A percentile compares a stretch with the other conserved stretches of the same genome.
Conservation (phyloP, 805 yeast genomes). For the Huiozyma sinensis region DNA sequence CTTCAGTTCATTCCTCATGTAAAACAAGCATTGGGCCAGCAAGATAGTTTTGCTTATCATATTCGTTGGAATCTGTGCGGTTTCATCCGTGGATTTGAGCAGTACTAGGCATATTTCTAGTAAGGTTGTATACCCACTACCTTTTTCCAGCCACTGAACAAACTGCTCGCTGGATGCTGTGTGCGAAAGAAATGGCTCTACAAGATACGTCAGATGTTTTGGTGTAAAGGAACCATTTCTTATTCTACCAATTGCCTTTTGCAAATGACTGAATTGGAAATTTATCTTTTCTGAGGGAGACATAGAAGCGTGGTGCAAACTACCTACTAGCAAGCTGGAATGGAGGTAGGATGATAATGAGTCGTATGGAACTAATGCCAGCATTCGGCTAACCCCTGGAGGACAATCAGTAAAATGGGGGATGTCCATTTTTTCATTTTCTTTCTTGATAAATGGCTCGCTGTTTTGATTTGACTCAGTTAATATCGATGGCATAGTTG, state of each 20-base stretch:
- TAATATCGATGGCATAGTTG: neutral
- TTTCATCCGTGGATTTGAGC: conserved; percentile 19
- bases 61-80: conserved; percentile 17
- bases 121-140: conserved; percentile 16
- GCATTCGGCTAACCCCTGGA: neutral
- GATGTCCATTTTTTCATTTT: neutral
- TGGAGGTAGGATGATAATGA: conserved; percentile 1
- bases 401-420: neutral
- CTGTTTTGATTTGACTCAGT: neutral
- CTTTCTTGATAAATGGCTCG: neutral
- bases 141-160: conserved; percentile 15
- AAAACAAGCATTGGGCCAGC: conserved; percentile 14
- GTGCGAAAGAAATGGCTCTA: conserved; percentile 12
- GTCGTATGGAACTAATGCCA: neutral
- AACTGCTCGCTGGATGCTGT: conserved; percentile 4
- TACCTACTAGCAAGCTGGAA: neutral
- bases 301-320: neutral
- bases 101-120: conserved; percentile 11
- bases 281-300: neutral
- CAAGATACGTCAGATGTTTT: conserved; percentile 17
- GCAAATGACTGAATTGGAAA: conserved; percentile 10
- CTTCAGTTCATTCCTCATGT: conserved; percentile 1
- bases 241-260: conserved; percentile 15
- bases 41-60: conserved; percentile 20
- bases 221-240: conserved; percentile 21